Base-by-base conservation (phyloP, 1,284 basidiomycete species). In the Irpex sp. region DNA sequence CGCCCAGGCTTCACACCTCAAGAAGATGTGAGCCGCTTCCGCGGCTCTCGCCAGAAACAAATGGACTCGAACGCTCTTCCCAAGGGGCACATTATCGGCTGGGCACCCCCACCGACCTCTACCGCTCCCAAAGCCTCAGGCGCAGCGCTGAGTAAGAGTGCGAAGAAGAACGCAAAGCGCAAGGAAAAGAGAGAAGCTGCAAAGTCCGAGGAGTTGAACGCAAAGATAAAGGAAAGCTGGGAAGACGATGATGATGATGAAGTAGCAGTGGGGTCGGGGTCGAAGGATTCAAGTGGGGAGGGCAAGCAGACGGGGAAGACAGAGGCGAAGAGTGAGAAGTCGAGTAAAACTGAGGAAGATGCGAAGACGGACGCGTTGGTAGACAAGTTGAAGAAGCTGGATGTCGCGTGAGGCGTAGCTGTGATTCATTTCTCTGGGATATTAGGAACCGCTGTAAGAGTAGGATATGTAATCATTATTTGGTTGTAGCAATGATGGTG, bases 1-100 rank as follows among this genome's bases (percentile, higher is more conserved):
- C 85, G 95, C 38, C 95, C 95, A 0, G 96, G 96, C 1, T 98
- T 89, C 77, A 97, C 94, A 1, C 96, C 96, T 0, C 93, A 94
- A 74, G 96, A 98, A 76, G 96, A 98, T 77, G 85, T 97, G 11
- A 82, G 84, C 38, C 87, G 88, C 48, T 98, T 96, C 76, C 85
- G 94, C 56, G 86, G 91, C 21, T 82, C 87, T 55, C 85, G 87
- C 44, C 91, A 94, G 74, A 78, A 83, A 57, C 86, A 89, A 70
- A 83, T 87, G 76, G 92, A 94, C 64, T 73, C 80, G 31, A 82
- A 75, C 67, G 66, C 79, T 4, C 76, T 91, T 2, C 88, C 89
- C 17, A 92, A 90, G 72, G 91, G 91, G 11, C 88, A 91, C 69
- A 87, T 94, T 69, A 79, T 88, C 60, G 93, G 91, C 47, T 93